phyloP scores from a whole-genome alignment of 75 land plant species.

The Azolla pinnata region DNA sequence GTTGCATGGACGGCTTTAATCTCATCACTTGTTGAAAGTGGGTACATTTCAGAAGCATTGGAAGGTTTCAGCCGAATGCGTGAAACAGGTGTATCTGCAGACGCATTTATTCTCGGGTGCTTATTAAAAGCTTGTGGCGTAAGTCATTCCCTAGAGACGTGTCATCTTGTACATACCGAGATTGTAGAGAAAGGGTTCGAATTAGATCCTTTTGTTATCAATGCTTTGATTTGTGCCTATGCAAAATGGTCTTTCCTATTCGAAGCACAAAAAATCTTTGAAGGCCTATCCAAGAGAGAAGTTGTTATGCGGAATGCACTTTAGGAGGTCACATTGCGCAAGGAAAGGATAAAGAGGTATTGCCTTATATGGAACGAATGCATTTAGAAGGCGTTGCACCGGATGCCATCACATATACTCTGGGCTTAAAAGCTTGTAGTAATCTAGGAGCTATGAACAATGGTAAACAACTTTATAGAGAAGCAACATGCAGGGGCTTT shows the following conservation, averaged over 20 bases:
- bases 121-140: neutral
- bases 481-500: conserved; percentile 29
- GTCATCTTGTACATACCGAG: neutral
- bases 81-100: no score
- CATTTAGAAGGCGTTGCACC: neutral
- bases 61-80: no score
- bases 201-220: neutral
- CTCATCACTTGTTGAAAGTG: no score
- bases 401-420: conserved; percentile 15
- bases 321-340: neutral
- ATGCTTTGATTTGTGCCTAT: neutral
- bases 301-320: conserved; percentile 5
- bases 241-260: neutral
- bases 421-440: conserved; percentile 12
- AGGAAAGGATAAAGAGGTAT: conserved; percentile 3
- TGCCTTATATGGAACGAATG: conserved; percentile 16
- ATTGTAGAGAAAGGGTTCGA: neutral
- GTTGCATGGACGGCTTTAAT: no score
- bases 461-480: conserved; percentile 49
- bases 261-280: conserved; percentile 3
- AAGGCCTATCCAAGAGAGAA: neutral
- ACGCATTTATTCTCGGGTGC: no score
- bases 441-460: conserved; percentile 3
- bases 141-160: neutral
- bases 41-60: no score